Evolutionary conservation across 2,329 filamentous ascomycete species (phyloP).

Genomic region (Cercospora berteroae): DNA sequence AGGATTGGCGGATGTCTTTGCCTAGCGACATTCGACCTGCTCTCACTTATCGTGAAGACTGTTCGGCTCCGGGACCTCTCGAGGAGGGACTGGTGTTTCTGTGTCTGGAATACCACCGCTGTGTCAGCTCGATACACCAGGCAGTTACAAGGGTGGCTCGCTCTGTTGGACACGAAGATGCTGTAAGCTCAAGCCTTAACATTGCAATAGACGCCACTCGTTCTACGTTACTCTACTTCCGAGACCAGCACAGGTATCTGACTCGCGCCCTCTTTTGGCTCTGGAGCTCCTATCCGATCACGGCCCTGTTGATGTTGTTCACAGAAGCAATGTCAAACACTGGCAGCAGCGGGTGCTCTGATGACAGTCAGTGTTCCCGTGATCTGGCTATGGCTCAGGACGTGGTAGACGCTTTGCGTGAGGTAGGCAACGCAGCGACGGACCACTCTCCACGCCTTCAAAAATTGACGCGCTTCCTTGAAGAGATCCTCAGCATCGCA

Average conservation of each 20-base stretch:
- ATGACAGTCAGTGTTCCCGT: not conserved
- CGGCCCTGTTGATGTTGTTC: not conserved
- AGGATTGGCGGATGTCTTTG: not conserved
- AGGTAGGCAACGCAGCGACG: not conserved
- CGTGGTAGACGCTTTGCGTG: not conserved
- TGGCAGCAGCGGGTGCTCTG: not conserved
- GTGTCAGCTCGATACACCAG: not conserved
- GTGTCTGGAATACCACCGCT: not conserved
- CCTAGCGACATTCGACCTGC: not conserved
- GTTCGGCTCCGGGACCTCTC: not conserved
- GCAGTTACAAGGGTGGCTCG: not conserved
- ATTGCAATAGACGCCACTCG: not conserved
- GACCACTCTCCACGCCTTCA: not conserved
- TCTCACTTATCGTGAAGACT: not conserved
- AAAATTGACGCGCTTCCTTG: not conserved
- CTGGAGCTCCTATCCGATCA: not conserved
- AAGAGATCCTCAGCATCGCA: not conserved
- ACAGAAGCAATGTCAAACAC: not conserved
- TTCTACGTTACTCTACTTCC: not conserved
- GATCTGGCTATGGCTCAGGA: not conserved
- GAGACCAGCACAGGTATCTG: not conserved
- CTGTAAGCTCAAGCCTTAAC: not conserved
- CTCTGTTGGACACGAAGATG: not conserved
- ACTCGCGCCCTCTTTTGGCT: not conserved
- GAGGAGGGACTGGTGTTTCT: not conserved